Conservation (phyloP, 495 filamentous ascomycete genomes). For the Neurospora sp. region DNA sequence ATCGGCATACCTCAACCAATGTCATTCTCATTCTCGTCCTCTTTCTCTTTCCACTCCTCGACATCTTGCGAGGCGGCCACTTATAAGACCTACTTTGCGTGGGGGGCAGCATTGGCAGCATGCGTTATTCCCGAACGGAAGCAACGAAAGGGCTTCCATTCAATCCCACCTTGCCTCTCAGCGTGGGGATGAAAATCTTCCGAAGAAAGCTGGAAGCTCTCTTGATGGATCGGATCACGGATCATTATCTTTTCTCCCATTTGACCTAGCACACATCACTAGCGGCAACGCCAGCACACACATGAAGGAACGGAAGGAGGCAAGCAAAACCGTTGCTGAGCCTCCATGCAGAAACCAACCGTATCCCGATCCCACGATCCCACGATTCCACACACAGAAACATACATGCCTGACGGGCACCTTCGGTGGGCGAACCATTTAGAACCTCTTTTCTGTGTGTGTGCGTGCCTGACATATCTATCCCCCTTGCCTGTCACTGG, state of each 20-base stretch:
- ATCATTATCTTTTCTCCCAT: not conserved
- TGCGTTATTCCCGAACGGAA: not conserved
- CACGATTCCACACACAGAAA: not conserved
- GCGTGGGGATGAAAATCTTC: not conserved
- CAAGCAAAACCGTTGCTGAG: not conserved
- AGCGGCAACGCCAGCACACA: not conserved
- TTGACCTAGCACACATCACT: not conserved
- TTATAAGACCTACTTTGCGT: not conserved
- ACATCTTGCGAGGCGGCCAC: not conserved
- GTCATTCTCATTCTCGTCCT: not conserved
- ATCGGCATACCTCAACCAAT: not conserved
- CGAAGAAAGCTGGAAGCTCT: not conserved
- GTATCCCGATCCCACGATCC: not conserved
- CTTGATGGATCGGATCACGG: not conserved
- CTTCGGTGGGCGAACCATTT: not conserved
- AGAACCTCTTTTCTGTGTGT: not conserved
- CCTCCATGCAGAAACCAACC: not conserved
- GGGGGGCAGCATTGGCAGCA: not conserved
- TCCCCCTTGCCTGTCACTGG: not conserved
- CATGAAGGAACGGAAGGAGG: not conserved
- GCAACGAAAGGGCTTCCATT: not conserved
- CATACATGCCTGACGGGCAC: not conserved
- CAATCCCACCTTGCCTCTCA: not conserved
- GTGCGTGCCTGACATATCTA: not conserved
- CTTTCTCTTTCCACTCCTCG: not conserved